Conservation (phyloP, 2,329 filamentous ascomycete species). For the Coniochaeta sp. region DNA sequence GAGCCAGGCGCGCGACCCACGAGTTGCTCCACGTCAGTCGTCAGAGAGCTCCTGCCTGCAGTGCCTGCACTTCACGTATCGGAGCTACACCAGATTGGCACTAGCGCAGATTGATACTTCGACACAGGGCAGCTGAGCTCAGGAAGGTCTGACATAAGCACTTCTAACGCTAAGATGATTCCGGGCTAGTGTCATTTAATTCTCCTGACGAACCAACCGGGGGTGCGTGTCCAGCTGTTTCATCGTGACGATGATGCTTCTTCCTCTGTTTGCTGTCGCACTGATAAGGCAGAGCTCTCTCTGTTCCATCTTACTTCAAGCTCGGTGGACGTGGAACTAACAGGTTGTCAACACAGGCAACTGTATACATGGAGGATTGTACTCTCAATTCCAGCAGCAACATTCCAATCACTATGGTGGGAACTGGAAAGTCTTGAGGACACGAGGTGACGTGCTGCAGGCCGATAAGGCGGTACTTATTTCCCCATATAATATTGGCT, state of each 20-base stretch:
- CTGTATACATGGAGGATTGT: no score
- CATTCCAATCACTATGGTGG: no score
- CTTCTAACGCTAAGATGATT: not conserved
- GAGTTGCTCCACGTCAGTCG: not conserved
- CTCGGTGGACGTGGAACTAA: no score
- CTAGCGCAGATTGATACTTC: not conserved
- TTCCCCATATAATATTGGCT: no score
- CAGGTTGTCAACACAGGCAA: no score
- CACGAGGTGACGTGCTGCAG: no score
- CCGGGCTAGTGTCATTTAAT: not conserved
- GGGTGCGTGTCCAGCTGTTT: not conserved
- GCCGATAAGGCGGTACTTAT: no score
- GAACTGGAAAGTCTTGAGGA: no score
- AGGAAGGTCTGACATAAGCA: not conserved
- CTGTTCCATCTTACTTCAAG: no score
- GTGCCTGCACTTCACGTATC: not conserved
- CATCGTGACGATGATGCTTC: slow-evolving; percentile 1
- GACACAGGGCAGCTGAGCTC: not conserved
- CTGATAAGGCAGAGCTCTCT: no score
- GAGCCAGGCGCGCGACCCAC: not conserved
- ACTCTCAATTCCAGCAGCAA: no score
- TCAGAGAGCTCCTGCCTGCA: slow-evolving; percentile 2
- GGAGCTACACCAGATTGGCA: not conserved
- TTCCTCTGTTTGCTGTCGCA: not conserved
- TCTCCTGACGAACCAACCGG: not conserved